Percentiles rank a stretch among this genome's conserved stretches.
phyloP scores from a whole-genome alignment of 2,329 filamentous ascomycete genomes.

The Phaeosphaeria sp. region DNA sequence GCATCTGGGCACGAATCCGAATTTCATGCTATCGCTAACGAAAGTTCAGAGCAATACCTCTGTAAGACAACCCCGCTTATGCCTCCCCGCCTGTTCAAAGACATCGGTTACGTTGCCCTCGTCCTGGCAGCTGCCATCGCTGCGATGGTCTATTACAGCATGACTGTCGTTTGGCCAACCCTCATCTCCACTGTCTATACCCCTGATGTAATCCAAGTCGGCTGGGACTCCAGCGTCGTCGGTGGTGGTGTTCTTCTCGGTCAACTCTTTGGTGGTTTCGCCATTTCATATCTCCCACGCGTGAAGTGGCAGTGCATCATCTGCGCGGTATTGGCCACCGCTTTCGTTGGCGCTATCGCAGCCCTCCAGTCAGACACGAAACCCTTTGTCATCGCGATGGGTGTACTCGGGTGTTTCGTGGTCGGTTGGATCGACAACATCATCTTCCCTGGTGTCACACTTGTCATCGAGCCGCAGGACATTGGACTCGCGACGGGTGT shows the following conservation, averaged over 20 bases:
- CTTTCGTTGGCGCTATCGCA: slow-evolving; percentile 27
- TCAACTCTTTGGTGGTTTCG: slow-evolving; percentile 35
- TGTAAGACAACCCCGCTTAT: slow-evolving; percentile 35
- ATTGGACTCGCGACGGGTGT: slow-evolving; percentile 56
- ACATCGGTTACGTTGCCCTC: slow-evolving; percentile 28
- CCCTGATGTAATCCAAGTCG: slow-evolving; percentile 29
- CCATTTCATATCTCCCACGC: slow-evolving; percentile 28
- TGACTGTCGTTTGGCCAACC: slow-evolving; percentile 41
- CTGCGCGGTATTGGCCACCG: slow-evolving; percentile 20
- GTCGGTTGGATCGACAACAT: slow-evolving; percentile 31
- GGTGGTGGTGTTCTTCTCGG: slow-evolving; percentile 37
- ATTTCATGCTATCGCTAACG: not conserved
- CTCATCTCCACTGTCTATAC: slow-evolving; percentile 33
- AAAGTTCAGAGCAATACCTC: slow-evolving; percentile 15
- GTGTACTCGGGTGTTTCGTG: slow-evolving; percentile 23
- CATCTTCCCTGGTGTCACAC: slow-evolving; percentile 51
- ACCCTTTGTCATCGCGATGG: slow-evolving; percentile 20
- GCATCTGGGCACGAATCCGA: slow-evolving; percentile 5
- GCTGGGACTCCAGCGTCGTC: slow-evolving; percentile 35
- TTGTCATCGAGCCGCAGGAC: slow-evolving; percentile 56
- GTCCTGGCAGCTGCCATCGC: slow-evolving; percentile 34
- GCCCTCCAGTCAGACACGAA: slow-evolving; percentile 14
- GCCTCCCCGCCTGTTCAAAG: slow-evolving; percentile 33
- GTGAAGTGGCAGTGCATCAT: slow-evolving; percentile 30
- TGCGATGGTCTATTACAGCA: slow-evolving; percentile 32